Conservation (phyloP, 1,284 basidiomycete species). For the Microbotryum scabiosae region DNA sequence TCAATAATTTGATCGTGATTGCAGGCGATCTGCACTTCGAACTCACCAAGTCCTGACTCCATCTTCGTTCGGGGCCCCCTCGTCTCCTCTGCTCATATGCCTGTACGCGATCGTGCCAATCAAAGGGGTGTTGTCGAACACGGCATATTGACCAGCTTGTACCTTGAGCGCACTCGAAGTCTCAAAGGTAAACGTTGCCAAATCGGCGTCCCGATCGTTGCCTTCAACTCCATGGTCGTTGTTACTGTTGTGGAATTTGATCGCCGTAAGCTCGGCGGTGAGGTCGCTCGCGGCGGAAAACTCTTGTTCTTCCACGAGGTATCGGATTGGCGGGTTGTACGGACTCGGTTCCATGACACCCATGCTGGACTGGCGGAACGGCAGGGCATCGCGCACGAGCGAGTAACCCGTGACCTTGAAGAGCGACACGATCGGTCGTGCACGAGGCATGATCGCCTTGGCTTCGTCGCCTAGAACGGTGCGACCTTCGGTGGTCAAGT, state of each 20-base stretch:
- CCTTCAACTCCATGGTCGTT: conserved; percentile 35
- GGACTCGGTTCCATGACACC: conserved; percentile 45
- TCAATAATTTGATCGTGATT: too few species aligned
- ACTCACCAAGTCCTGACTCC: conserved; percentile 59
- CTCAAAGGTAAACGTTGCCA: conserved; percentile 52
- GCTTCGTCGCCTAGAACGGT: conserved; percentile 50
- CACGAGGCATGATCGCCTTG: conserved; percentile 51
- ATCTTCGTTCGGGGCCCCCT: conserved; percentile 53
- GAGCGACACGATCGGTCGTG: conserved; percentile 47
- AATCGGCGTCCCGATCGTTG: conserved; percentile 37
- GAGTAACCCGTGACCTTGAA: conserved; percentile 50
- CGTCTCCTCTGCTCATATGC: conserved; percentile 47
- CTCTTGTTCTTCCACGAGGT: conserved; percentile 48
- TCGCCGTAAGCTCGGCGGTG: conserved; percentile 4
- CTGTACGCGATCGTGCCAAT: conserved; percentile 47
- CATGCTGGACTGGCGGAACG: conserved; percentile 44
- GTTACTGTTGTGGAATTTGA: not conserved
- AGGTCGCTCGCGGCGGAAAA: not conserved
- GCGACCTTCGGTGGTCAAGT: conserved; percentile 52
- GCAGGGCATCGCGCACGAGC: conserved; percentile 51
- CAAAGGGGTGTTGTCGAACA: conserved; percentile 51
- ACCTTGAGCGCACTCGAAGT: conserved; percentile 40
- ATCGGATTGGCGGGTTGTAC: conserved; percentile 54
- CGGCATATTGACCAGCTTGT: conserved; percentile 50
- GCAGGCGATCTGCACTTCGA: conserved; percentile 35